Evolutionary conservation across 2,329 filamentous ascomycete genomes (phyloP), one percentile per base, ranked within the genome.

Genomic region (Arthrobotrys musiformis): DNA sequence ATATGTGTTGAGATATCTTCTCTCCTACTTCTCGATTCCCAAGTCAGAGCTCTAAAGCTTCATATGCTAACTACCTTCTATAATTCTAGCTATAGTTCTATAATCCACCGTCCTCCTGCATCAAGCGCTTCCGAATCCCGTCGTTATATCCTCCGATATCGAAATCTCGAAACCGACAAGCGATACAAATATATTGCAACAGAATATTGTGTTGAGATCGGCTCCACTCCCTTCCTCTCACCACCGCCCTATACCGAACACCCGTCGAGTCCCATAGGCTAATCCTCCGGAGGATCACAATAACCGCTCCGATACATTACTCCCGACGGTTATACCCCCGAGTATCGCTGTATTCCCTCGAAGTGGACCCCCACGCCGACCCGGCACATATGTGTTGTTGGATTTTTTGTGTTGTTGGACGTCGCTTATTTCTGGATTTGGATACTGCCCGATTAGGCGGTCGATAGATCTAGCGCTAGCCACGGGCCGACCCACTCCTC

Each of bases 331-430:
- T 35, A 56, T 11, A 22, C 15, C 26, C 26, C n/a, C 50, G 28
- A 56, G 40, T 58, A 40, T 58, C 33, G 54, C 5, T 40, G 4
- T 19, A 40, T 58, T 40, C n/a, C 11, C 19, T 40, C 33, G 11
- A 15, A 15, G 7, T n/a, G 5, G 54, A 58, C 26, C 54, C 1
- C 8, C 33, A 35, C 2, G 19, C 24, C 4, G 9, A 33, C 30
- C 19, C 11, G 30, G 7, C 5, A 2, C 19, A 24, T n/a, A 13
- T 22, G 9, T 26, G 6, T 7, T 56, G 54, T 58, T 24, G 33
- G 17, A 58, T 40, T 40, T 58, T 58, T 58, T 33, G 54, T 13
- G 54, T 58, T 58, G 54, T 4, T 1, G 13, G 54, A 58, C 17
- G 54, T 58, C 22, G 19, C 54, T n/a, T 15, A 37, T 58, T 58